phyloP scores from a whole-genome alignment of 2,329 filamentous ascomycete genomes.

The Epichloe baconii region DNA sequence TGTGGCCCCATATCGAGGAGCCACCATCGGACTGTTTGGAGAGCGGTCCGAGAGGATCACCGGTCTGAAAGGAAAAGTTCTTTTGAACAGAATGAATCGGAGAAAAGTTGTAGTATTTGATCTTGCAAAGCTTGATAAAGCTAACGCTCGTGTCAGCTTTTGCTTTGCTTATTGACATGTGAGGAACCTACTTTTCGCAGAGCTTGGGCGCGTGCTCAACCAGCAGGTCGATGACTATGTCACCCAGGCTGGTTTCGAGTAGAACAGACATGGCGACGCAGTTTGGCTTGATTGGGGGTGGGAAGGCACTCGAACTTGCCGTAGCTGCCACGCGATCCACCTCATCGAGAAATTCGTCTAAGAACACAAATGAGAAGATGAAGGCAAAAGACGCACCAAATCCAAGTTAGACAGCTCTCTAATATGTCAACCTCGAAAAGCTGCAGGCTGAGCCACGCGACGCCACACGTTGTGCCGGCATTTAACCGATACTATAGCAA shows the following conservation, averaged over 20 bases:
- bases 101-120: slow-evolving; percentile 98
- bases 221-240: slow-evolving; percentile 88
- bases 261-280: slow-evolving; percentile 65
- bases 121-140: slow-evolving; percentile 96
- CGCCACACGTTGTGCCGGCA: neutral
- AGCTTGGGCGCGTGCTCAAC: slow-evolving; percentile 80
- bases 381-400: neutral
- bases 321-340: neutral
- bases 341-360: neutral
- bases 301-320: neutral
- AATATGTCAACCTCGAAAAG: neutral
- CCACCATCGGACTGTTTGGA: slow-evolving; percentile 82
- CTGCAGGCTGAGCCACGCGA: neutral
- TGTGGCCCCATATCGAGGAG: slow-evolving; percentile 78
- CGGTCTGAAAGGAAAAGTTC: slow-evolving; percentile 91
- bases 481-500: neutral
- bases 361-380: neutral
- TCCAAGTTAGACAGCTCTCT: neutral
- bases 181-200: slow-evolving; percentile 80
- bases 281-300: neutral
- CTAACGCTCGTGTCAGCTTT: slow-evolving; percentile 37
- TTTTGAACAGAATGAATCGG: slow-evolving; percentile 87
- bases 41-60: slow-evolving; percentile 81
- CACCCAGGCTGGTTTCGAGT: slow-evolving; percentile 82
- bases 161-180: neutral